Base-by-base conservation (phyloP, 495 filamentous ascomycete species). In the Eremomyces bilateralis region DNA sequence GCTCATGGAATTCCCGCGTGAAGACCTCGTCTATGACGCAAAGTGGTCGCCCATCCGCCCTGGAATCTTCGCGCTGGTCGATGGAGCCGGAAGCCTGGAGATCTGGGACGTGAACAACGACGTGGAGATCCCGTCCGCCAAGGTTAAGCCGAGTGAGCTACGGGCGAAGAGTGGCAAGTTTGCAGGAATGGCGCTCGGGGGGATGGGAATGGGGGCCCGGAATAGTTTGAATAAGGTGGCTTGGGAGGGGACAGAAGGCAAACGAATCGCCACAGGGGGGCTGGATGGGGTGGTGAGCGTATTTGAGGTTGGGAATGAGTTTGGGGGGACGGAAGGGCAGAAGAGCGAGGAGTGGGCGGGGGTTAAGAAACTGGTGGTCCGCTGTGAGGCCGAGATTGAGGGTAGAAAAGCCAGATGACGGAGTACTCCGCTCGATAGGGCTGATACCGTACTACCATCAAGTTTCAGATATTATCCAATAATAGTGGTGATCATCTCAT, bases 11-110 rank as follows among this genome's bases (percentile, higher is more conserved):
- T 76, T 95, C 44, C 71, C 71, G 21, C 75, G 90, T 20, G 88
- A 99, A 58, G 88, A 95, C 43, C 69, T 93, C 4, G 82, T 95
- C 28, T 99, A 95, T 55, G 85, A 93, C 55, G 83, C 83, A 0
- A 69, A 71, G 10, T 99, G 88, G 88, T 85, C 80, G 21, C 85
- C 88, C 0, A 66, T 81, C 42, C 77, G 80, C 44, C 88, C 88
- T 1, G 80, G 80, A 18, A 78, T 99, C 10, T 99, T 99, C 54
- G 79, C 78, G 11, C 66, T 83, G 10, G 88, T 95, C 17, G 88
- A 95, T 40, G 88, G 88, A 22, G 79, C 74, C 11, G 88, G 88
- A n/a, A 77, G 73, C 49, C 59, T 99, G 24, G 88, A 95, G 54
- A 60, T 99, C 25, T 99, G 84, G 81, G 90, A 99, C 49, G 63